Base-by-base conservation (phyloP, 2,329 filamentous ascomycete species). In the Diaporthe batatas region DNA sequence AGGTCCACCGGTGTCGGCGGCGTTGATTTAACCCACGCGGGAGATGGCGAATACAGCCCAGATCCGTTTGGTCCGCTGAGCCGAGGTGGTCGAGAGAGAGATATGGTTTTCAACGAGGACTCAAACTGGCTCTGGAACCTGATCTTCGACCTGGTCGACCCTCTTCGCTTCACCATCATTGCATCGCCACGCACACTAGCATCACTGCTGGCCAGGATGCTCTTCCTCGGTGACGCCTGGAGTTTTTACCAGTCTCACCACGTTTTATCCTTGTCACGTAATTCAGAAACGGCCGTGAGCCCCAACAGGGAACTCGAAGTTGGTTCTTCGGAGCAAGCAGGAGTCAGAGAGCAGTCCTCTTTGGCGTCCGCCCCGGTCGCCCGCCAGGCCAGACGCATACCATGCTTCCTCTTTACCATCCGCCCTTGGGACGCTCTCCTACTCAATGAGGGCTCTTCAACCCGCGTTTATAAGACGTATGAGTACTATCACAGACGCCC, bases 401-500 rank as follows among this genome's bases (percentile, higher is more conserved):
- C 80, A 2, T 82, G 80, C 75, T 79, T 79, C 14, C 81, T 94
- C 0, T 86, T 94, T 57, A 85, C 86, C 34, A 83, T 88, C n/a
- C 86, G 88, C 1, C 87, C 88, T 2, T 95, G 93, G 93, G 86
- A 85, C 0, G 86, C 88, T 23, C 77, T 94, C 0, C 83, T 88
- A 2, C 88, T 94, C 75, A 95, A 95, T 79, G 93, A 96, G 82
- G 92, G 92, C 11, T 94, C 92, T 0, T 94, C 90, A 6, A 87
- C 92, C n/a, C 87, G 87, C 72, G 91, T 90, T 7, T 95, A 94
- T 81, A 87, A 88, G 59, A 91, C 89, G 5, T 92, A 94, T 79
- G 91, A 94, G 77, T 94, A 91, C 81, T 93, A 92, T 77, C 84
- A 91, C 47, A 90, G 90, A 57, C 84, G 86, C 1, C 87, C 92